phyloP scores from a whole-genome alignment of 108 stramenopile genomes.

The Schizochytrium sp. region DNA sequence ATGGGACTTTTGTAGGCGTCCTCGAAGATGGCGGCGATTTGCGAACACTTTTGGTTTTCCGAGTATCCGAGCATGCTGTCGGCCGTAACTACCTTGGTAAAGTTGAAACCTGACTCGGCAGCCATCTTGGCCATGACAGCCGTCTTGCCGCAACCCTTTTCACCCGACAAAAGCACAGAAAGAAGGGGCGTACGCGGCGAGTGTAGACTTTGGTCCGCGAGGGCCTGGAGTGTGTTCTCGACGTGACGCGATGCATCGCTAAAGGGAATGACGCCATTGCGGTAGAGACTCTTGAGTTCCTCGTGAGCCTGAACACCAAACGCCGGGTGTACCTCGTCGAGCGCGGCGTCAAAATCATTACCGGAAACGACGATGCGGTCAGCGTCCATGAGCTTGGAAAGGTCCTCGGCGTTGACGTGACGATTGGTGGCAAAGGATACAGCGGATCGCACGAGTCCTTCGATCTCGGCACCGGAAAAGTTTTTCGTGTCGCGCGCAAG shows the following conservation, averaged over 20 bases:
- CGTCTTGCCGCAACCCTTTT: slow-evolving; percentile 79
- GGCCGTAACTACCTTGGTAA: slow-evolving; percentile 87
- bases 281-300: slow-evolving; percentile 79
- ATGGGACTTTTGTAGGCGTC: slow-evolving; percentile 95
- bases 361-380: slow-evolving; percentile 36
- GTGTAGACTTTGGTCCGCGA: slow-evolving; percentile 73
- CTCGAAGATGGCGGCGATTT: slow-evolving; percentile 83
- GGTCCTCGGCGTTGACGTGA: slow-evolving; percentile 11
- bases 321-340: slow-evolving; percentile 81
- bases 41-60: slow-evolving; percentile 67
- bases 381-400: slow-evolving; percentile 76
- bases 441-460: slow-evolving; percentile 92
- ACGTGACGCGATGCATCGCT: slow-evolving; percentile 75
- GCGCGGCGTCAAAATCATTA: slow-evolving; percentile 68
- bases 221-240: slow-evolving; percentile 63
- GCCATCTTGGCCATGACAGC: slow-evolving; percentile 89
- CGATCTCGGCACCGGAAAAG: slow-evolving; percentile 96
- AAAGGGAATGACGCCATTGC: slow-evolving; percentile 88
- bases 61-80: slow-evolving; percentile 86
- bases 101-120: slow-evolving; percentile 81
- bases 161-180: slow-evolving; percentile 79
- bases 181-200: slow-evolving; percentile 82
- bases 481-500: slow-evolving; percentile 85
- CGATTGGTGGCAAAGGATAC: slow-evolving; percentile 70
- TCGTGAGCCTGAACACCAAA: slow-evolving; percentile 74